A percentile compares a stretch with the other conserved stretches of the same genome.
Conservation (phyloP, 345 rosid genomes). For the Raphanus raphanistrum region DNA sequence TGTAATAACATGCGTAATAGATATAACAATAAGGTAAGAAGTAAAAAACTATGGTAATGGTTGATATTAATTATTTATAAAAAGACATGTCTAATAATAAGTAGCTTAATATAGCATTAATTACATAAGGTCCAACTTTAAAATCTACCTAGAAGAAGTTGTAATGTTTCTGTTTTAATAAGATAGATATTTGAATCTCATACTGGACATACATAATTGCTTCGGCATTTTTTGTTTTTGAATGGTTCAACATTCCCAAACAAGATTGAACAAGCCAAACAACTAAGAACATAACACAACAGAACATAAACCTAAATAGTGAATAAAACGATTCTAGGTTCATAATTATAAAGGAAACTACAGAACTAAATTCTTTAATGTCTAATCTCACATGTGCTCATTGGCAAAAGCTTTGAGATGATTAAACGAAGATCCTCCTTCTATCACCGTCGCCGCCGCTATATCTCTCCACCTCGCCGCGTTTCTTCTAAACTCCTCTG, state of each 20-base stretch:
- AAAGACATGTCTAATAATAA: no score
- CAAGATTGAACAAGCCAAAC: not conserved
- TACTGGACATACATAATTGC: not conserved
- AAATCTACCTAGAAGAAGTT: no score
- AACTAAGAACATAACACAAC: not conserved
- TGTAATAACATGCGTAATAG: no score
- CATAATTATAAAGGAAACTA: not conserved
- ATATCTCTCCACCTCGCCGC: slow-evolving; percentile 53
- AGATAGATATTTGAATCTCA: not conserved
- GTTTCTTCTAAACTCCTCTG: slow-evolving; percentile 44
- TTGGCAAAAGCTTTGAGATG: slow-evolving; percentile 56
- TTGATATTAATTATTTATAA: no score
- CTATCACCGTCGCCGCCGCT: slow-evolving; percentile 44
- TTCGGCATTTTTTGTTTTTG: not conserved
- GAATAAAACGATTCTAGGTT: not conserved
- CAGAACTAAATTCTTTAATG: not conserved
- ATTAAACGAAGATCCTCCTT: slow-evolving; percentile 55
- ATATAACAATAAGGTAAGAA: no score
- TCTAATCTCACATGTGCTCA: slow-evolving; percentile 26
- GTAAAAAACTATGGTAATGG: no score
- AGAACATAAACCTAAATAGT: not conserved
- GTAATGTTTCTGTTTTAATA: no score
- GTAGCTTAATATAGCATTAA: no score
- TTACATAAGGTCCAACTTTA: no score
- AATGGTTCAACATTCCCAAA: not conserved